These are phyloP conservation scores for Cutaneotrichosporon cutaneum DNA, from an alignment of 1,284 basidiomycete species.

Conservation along the genomic window DNA sequence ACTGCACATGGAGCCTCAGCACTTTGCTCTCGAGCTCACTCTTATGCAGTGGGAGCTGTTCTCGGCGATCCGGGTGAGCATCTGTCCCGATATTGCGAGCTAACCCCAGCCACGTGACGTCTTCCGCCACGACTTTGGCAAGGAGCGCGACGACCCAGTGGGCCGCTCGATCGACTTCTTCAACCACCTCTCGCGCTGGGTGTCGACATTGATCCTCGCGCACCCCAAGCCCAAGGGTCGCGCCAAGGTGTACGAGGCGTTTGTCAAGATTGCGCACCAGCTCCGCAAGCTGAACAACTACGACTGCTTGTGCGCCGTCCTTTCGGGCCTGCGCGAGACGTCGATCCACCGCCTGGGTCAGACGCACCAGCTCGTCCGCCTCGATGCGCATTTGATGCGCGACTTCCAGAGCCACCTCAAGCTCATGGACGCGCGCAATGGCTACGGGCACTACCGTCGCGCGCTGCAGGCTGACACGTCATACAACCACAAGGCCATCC, in stretches of 20 bases:
- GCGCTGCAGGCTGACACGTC: constrained; percentile 44
- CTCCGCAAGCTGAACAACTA: constrained; percentile 53
- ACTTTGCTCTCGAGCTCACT: constrained; percentile 50
- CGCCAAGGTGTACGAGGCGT: constrained; percentile 48
- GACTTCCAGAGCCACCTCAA: constrained; percentile 45
- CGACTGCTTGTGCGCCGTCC: constrained; percentile 48
- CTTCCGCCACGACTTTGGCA: constrained; percentile 50
- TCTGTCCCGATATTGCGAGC: not conserved
- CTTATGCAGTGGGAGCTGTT: constrained; percentile 51
- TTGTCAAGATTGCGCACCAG: constrained; percentile 47
- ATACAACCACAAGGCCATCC: constrained; percentile 45
- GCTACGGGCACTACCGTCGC: constrained; percentile 44
- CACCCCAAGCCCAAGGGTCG: constrained; percentile 49
- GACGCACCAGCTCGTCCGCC: constrained; percentile 40
- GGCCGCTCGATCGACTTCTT: constrained; percentile 48
- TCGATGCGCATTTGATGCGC: constrained; percentile 28
- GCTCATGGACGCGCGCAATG: constrained; percentile 48
- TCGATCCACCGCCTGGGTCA: constrained; percentile 44
- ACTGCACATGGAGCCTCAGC: constrained; percentile 33
- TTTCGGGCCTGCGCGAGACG: constrained; percentile 50
- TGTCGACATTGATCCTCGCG: constrained; percentile 50
- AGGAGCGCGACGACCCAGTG: constrained; percentile 46
- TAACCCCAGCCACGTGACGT: constrained; percentile 39
- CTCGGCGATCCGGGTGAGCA: constrained; percentile 31
- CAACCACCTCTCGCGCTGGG: constrained; percentile 51